Conservation (phyloP, 495 filamentous ascomycete species). For the Xylaria nigripes region DNA sequence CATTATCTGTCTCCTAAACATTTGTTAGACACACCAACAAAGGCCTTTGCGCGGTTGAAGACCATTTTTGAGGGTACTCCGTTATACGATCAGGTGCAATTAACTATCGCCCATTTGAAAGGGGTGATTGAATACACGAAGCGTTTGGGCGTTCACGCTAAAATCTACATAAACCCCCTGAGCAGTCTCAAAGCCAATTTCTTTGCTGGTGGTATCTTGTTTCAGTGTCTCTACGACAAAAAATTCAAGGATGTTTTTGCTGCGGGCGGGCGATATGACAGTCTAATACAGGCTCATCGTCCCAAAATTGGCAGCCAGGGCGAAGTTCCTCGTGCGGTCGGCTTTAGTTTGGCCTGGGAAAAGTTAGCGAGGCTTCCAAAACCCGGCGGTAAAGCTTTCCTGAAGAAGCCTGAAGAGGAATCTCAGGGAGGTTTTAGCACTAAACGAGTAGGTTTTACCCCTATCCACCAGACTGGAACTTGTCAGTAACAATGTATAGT, state of each 20-base stretch:
- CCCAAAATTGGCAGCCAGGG: constrained; percentile 46
- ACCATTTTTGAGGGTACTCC: constrained; percentile 64
- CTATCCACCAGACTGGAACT: not conserved
- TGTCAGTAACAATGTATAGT: constrained; percentile 34
- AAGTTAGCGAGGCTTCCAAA: constrained; percentile 61
- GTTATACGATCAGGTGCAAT: constrained; percentile 54
- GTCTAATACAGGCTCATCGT: constrained; percentile 64
- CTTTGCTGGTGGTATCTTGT: constrained; percentile 79
- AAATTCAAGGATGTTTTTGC: constrained; percentile 81
- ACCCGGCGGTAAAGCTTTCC: constrained; percentile 47
- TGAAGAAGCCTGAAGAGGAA: constrained; percentile 58
- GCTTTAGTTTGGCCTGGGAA: constrained; percentile 88
- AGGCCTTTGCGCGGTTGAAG: constrained; percentile 65
- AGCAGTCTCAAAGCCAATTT: constrained; percentile 89
- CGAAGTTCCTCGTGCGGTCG: constrained; percentile 66
- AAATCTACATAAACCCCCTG: constrained; percentile 77
- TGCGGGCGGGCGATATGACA: constrained; percentile 88
- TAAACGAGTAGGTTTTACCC: constrained; percentile 47
- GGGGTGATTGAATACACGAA: constrained; percentile 68
- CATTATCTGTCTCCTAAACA: constrained; percentile 12
- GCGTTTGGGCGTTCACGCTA: constrained; percentile 62
- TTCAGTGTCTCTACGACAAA: constrained; percentile 83
- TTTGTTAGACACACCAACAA: constrained; percentile 55
- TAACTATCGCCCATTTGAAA: constrained; percentile 70
- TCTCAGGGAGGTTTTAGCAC: constrained; percentile 50